Evolutionary conservation across 371 early-diverging fungal species (phyloP), one percentile per base, ranked within the genome.

Genomic region (Mortierella polycephala): DNA sequence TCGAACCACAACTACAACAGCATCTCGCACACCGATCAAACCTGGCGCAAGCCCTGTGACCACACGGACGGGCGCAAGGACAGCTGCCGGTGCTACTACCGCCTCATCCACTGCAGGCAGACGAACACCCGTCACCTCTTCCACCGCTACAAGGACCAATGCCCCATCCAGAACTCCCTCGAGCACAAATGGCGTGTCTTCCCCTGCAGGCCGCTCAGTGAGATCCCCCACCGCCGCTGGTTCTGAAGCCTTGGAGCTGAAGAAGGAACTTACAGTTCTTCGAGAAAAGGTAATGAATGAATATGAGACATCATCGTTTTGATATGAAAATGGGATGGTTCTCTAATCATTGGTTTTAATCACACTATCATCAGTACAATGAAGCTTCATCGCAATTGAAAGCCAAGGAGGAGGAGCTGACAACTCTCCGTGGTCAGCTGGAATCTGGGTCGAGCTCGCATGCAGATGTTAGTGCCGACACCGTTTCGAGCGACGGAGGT

Each of bases 401-500:
- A 58, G 41, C 55, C 49, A 77, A 69, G 59, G 79, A 77, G 41
- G 72, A 77, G 62, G 79, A 77, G 39, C 57, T 77, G 42, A 47
- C 50, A 21, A 59, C 60, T 21, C 62, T 77, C 40, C 72, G 72
- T n/a, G 65, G 64, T 23, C 72, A 71, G 18, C n/a, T 68, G 46
- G 79, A 77, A 23, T 54, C 50, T 13, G 60, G 63, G 47, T 60
- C 64, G 5, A 61, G 57, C 62, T 63, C 77, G 20, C 72, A 71
- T 42, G 72, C 65, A n/a, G 72, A 72, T 57, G 67, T 66, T 0
- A 64, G 62, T 16, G 75, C 66, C 7, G 75, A 75, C 51, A 72
- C 72, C 11, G 69, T 77, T 18, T 77, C 79, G 14, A 77, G 79
- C 59, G 79, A 77, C 37, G 79, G 79, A 60, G 79, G 79, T 20